These are phyloP conservation scores for Hypoxylon sp. DNA, from an alignment of 2,329 filamentous ascomycete genomes.

Conservation along the genomic window DNA sequence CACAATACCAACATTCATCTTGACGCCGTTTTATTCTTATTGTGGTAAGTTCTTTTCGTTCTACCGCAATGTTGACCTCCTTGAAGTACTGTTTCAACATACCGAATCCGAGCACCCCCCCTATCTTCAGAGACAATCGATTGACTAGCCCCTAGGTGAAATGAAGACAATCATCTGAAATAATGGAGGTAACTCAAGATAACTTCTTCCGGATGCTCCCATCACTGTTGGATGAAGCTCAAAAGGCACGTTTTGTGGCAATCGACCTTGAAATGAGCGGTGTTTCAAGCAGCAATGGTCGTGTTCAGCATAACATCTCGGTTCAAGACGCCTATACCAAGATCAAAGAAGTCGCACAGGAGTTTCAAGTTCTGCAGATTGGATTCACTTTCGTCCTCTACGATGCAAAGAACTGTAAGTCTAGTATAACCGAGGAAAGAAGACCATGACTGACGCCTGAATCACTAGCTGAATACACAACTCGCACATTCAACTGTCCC, in stretches of 20 bases:
- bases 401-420: slow-evolving; percentile 25
- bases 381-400: slow-evolving; percentile 56
- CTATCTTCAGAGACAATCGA: neutral
- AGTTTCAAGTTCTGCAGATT: slow-evolving; percentile 56
- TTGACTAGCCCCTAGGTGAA: neutral
- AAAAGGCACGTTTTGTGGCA: slow-evolving; percentile 53
- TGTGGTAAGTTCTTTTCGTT: neutral
- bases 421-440: slow-evolving; percentile 1
- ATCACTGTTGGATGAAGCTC: slow-evolving; percentile 51
- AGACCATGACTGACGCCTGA: slow-evolving; percentile 23
- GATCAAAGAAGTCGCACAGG: slow-evolving; percentile 51
- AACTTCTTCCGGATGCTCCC: slow-evolving; percentile 55
- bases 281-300: slow-evolving; percentile 39
- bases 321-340: slow-evolving; percentile 50
- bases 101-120: neutral
- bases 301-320: slow-evolving; percentile 1
- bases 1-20: neutral
- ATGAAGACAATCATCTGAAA: neutral
- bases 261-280: slow-evolving; percentile 60
- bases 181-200: slow-evolving; percentile 50
- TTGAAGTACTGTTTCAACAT: neutral
- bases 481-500: slow-evolving; percentile 53
- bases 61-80: neutral
- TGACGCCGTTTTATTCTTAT: neutral
- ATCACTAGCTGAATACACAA: slow-evolving; percentile 42